A percentile compares a stretch with the other conserved stretches of the same genome.
Conservation (phyloP, 2,329 filamentous ascomycete species). For the Colletotrichum sp. region DNA sequence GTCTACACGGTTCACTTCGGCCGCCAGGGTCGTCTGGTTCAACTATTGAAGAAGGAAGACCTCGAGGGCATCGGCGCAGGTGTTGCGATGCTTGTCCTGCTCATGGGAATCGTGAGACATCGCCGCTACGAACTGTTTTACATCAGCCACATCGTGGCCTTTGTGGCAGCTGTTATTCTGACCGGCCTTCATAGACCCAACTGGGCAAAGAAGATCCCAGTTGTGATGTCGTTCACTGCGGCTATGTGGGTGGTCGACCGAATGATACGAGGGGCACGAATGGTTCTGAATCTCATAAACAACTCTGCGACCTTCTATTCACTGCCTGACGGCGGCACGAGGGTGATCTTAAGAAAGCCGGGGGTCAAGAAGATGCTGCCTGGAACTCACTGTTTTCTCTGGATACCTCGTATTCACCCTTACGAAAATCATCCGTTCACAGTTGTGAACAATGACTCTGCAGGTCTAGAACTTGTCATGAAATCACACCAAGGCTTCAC, state of each 20-base stretch:
- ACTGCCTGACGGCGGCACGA: constrained; percentile 48
- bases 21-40: constrained; percentile 15
- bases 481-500: constrained; percentile 59
- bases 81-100: constrained; percentile 41
- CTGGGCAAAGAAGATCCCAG: constrained; percentile 39
- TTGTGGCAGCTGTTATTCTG: constrained; percentile 43
- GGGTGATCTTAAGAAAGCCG: constrained; percentile 51
- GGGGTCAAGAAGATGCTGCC: constrained; percentile 30
- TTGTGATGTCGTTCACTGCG: constrained; percentile 41
- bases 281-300: constrained; percentile 38
- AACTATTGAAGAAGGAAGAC: constrained; percentile 33
- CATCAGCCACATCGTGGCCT: constrained; percentile 46
- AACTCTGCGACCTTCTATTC: constrained; percentile 47
- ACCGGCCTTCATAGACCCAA: constrained; percentile 49
- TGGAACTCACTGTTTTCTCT: constrained; percentile 55
- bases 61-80: constrained; percentile 41
- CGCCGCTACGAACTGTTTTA: constrained; percentile 54
- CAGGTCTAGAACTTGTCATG: constrained; percentile 53
- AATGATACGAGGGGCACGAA: constrained; percentile 35
- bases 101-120: constrained; percentile 35
- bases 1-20: constrained; percentile 38
- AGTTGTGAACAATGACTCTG: constrained; percentile 47
- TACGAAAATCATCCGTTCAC: constrained; percentile 63
- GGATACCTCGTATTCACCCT: constrained; percentile 55
- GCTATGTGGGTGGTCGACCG: constrained; percentile 50